Evolutionary conservation across 345 rosid species (phyloP).

Genomic region (Trapa bicornis): DNA sequence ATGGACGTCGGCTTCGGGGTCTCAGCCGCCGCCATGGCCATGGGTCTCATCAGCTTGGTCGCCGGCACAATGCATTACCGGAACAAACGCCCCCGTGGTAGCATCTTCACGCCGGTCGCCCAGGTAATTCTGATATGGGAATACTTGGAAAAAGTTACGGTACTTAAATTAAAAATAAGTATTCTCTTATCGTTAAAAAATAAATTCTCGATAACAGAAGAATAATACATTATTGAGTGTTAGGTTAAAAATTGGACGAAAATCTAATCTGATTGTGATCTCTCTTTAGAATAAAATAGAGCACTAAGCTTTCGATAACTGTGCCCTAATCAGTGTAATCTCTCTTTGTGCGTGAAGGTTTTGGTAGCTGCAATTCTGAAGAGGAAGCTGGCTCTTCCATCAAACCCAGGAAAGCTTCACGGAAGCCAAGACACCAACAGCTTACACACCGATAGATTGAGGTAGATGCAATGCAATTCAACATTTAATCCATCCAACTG

Average conservation of each 20-base stretch:
- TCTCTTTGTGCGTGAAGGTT: slow-evolving; percentile 33
- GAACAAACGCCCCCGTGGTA: slow-evolving; percentile 75
- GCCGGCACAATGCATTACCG: slow-evolving; percentile 65
- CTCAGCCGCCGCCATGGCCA: slow-evolving; percentile 86
- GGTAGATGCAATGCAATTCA: slow-evolving; percentile 20
- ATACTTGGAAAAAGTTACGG: too few species aligned
- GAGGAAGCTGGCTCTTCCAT: slow-evolving; percentile 55
- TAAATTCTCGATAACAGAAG: too few species aligned
- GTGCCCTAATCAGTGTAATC: too few species aligned
- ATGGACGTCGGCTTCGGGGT: slow-evolving; percentile 95
- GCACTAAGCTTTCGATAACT: too few species aligned
- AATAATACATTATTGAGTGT: too few species aligned
- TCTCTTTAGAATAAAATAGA: too few species aligned
- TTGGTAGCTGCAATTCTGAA: slow-evolving; percentile 77
- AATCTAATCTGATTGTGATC: too few species aligned
- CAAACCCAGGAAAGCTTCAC: slow-evolving; percentile 44
- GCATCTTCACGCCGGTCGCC: slow-evolving; percentile 71
- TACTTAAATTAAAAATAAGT: too few species aligned
- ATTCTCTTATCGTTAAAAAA: too few species aligned
- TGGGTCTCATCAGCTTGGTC: slow-evolving; percentile 69
- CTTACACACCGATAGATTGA: slow-evolving; percentile 49
- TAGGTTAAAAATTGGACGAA: too few species aligned
- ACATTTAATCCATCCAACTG: too few species aligned
- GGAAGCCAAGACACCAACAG: slow-evolving; percentile 37
- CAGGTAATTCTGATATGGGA: slow-evolving; percentile 32